Evolutionary conservation across 306 rosid species (phyloP).

Genomic region (Cercis canadensis): DNA sequence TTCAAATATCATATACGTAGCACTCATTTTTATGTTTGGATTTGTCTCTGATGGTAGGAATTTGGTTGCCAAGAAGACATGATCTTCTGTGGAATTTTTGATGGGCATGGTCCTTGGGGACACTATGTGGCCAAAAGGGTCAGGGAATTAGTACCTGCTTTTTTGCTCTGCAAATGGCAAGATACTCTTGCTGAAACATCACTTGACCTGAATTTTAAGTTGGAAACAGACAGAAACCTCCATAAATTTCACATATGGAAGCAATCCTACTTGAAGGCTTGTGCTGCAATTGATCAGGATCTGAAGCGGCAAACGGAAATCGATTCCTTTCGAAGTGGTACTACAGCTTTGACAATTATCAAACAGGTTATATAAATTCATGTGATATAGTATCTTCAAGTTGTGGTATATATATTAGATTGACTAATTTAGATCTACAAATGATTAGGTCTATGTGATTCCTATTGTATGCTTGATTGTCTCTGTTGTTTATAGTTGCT

Average conservation of each 20-base stretch:
- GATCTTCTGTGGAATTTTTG: slow-evolving; percentile 83
- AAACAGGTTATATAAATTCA: slow-evolving; percentile 67
- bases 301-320: slow-evolving; percentile 66
- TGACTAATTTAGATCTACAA: not conserved
- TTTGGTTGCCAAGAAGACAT: slow-evolving; percentile 81
- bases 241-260: slow-evolving; percentile 68
- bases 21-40: slow-evolving; percentile 23
- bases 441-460: not conserved
- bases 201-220: slow-evolving; percentile 47
- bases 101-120: slow-evolving; percentile 96
- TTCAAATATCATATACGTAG: not conserved
- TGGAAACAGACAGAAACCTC: slow-evolving; percentile 53
- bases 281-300: slow-evolving; percentile 68
- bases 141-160: slow-evolving; percentile 61
- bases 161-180: slow-evolving; percentile 74
- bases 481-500: too few relatives aligned
- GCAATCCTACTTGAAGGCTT: slow-evolving; percentile 68
- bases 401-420: too few relatives aligned
- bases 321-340: slow-evolving; percentile 73
- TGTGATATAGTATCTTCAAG: slow-evolving; percentile 21
- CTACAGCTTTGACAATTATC: slow-evolving; percentile 81
- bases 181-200: slow-evolving; percentile 58
- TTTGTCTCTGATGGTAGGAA: slow-evolving; percentile 70
- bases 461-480: too few relatives aligned
- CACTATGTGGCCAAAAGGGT: slow-evolving; percentile 77